phyloP scores from a whole-genome alignment of 805 yeast species.

The Saccharomycopsis sp. region DNA sequence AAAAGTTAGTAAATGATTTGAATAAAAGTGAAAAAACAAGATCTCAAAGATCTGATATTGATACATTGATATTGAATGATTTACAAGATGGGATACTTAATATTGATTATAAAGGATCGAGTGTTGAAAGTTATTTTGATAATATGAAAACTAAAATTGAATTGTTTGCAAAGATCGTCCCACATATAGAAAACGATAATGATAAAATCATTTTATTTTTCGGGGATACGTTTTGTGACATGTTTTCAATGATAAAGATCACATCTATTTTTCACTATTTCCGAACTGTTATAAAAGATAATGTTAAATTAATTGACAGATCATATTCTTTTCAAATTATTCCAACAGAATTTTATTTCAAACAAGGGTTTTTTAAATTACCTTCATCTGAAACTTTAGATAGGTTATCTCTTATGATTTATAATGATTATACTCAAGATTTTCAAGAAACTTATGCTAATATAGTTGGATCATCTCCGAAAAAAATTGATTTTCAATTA shows the following conservation, averaged over 20 bases:
- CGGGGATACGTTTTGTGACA: constrained; percentile 31
- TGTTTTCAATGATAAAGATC: constrained; percentile 37
- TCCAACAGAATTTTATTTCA: constrained; percentile 31
- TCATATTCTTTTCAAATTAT: constrained; percentile 28
- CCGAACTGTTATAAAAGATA: constrained; percentile 25
- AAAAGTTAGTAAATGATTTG: not conserved
- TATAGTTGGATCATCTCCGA: constrained; percentile 33
- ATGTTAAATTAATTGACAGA: not conserved
- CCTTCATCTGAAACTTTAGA: constrained; percentile 22
- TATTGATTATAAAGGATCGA: constrained; percentile 2
- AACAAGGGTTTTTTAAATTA: constrained; percentile 25
- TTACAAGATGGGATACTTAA: constrained; percentile 9
- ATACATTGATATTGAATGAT: not conserved
- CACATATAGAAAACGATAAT: too few relatives aligned
- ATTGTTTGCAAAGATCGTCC: constrained; percentile 22
- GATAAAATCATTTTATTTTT: constrained; percentile 43
- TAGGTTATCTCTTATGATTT: constrained; percentile 41
- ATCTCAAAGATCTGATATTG: not conserved
- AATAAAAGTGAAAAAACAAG: too few relatives aligned
- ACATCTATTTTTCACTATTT: constrained; percentile 39
- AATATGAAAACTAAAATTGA: constrained; percentile 21
- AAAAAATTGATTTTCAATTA: constrained; percentile 33
- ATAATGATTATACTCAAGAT: constrained; percentile 42
- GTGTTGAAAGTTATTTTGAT: constrained; percentile 22
- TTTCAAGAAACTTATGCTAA: constrained; percentile 26